phyloP scores from a whole-genome alignment of 805 yeast species.

The Metschnikowia borealis region DNA sequence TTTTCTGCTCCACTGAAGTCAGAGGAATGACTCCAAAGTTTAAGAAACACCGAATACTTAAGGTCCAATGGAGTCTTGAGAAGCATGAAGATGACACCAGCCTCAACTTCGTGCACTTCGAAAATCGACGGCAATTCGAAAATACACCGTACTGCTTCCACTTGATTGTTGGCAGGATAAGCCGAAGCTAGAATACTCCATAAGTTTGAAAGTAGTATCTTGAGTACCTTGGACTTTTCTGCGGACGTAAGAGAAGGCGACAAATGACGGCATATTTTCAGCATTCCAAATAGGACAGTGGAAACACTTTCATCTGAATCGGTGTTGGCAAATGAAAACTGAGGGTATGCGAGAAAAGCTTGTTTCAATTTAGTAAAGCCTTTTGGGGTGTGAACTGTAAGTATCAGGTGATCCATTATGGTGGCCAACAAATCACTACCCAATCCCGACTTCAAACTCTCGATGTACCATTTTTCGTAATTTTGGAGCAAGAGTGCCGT shows the following conservation, averaged over 20 bases:
- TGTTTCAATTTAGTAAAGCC: slow-evolving; percentile 13
- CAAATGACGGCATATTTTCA: slow-evolving; percentile 38
- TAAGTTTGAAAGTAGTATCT: slow-evolving; percentile 41
- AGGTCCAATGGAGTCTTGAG: slow-evolving; percentile 26
- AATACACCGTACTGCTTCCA: slow-evolving; percentile 64
- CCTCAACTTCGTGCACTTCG: slow-evolving; percentile 60
- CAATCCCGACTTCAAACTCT: slow-evolving; percentile 12
- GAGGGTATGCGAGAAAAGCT: slow-evolving; percentile 15
- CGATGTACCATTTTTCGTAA: slow-evolving; percentile 18
- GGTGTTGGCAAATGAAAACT: not conserved
- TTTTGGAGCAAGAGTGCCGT: slow-evolving; percentile 18
- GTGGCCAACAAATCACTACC: slow-evolving; percentile 19
- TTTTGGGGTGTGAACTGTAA: slow-evolving; percentile 2
- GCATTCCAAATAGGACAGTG: slow-evolving; percentile 22
- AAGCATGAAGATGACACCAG: slow-evolving; percentile 60
- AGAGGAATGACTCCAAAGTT: slow-evolving; percentile 70
- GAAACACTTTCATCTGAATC: not conserved
- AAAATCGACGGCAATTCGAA: slow-evolving; percentile 57
- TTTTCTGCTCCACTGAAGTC: slow-evolving; percentile 46
- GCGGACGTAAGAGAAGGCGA: slow-evolving; percentile 24
- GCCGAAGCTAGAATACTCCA: slow-evolving; percentile 53
- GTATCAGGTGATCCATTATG: slow-evolving; percentile 1
- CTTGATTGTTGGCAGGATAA: slow-evolving; percentile 53
- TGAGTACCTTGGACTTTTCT: slow-evolving; percentile 37
- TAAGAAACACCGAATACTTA: slow-evolving; percentile 52